Base-by-base conservation (phyloP, 2,329 filamentous ascomycete genomes). In the Colletotrichum sp. region DNA sequence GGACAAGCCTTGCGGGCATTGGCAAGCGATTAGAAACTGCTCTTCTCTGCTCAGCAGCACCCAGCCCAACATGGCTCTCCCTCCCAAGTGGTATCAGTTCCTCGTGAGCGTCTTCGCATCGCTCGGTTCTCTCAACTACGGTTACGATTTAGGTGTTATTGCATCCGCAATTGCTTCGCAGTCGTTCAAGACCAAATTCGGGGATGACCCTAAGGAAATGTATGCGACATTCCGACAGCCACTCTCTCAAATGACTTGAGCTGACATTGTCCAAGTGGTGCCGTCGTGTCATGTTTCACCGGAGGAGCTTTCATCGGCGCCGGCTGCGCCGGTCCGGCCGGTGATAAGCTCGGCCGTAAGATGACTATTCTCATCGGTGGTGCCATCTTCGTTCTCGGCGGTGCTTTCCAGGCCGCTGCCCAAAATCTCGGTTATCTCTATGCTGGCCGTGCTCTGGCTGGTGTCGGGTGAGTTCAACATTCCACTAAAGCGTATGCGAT, bases 271-370 rank as follows among this genome's bases (percentile, higher is more conserved):
- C 21, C 7, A 64, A 93, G 89, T 49, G 94, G 93, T 69, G 90
- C 93, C 5, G 93, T 95, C 0, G 94, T 96, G 18, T 94, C 93
- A 2, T 89, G 96, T 75, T 96, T 96, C 83, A 96, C 95, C 0
- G 93, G 94, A 49, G 90, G 90, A n/a, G 94, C 94, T 26, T 95
- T 95, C 85, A 90, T 94, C 78, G 94, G 94, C 10, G 92, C 94
- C 30, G 86, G 87, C 36, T 85, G 91, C 44, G 94, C 92, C 52
- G 95, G 94, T 76, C 89, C 90, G 2, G 80, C 86, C 44, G 92
- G 92, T 77, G 92, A 96, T 82, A 86, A 82, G 72, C 84, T 95
- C 3, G 95, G 95, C 59, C 90, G 95, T 79, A 92, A 93, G 82
- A 86, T 87, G 82, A 96, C 94, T 4, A 96, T 96, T 79, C 84